Evolutionary conservation across 768 basidiomycete species (phyloP).

Genomic region (Leucocoprinus sp.): DNA sequence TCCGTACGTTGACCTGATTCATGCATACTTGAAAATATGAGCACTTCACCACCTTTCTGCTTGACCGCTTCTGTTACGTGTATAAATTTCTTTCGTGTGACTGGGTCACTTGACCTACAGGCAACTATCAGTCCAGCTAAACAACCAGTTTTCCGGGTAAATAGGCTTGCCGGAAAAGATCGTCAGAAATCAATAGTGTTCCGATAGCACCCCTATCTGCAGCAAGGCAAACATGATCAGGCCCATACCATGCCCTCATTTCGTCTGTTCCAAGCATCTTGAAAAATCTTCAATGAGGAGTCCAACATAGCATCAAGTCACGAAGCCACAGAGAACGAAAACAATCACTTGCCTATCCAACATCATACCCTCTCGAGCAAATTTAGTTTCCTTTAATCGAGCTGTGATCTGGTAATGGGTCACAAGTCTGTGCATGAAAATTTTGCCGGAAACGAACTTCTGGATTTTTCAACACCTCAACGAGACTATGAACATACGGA

Average conservation of each 20-base stretch:
- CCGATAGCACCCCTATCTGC: conserved; percentile 92
- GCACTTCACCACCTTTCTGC: conserved; percentile 82
- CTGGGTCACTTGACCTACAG: conserved; percentile 70
- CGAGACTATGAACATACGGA: conserved; percentile 90
- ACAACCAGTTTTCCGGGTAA: too few relatives aligned
- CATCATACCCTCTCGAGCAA: conserved; percentile 86
- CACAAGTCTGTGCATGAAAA: background rate
- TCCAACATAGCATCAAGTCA: background rate
- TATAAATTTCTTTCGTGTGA: conserved; percentile 76
- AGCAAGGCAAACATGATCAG: conserved; percentile 87
- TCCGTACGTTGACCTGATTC: conserved; percentile 93
- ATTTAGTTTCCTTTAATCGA: conserved; percentile 91
- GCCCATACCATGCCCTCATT: conserved; percentile 97
- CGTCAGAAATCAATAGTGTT: conserved; percentile 90
- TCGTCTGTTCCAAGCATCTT: conserved; percentile 96
- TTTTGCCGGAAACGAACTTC: conserved; percentile 49
- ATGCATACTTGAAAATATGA: conserved; percentile 99
- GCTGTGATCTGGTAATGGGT: conserved; percentile 44
- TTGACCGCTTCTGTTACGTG: conserved; percentile 82
- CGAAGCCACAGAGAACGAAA: background rate
- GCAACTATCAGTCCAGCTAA: background rate
- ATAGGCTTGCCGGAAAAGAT: conserved; percentile 70
- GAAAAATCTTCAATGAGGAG: conserved; percentile 61
- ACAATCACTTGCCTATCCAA: conserved; percentile 83
- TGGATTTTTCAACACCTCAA: conserved; percentile 90